Base-by-base conservation (phyloP, 495 filamentous ascomycete genomes). In the Aspergillus avenaceus region DNA sequence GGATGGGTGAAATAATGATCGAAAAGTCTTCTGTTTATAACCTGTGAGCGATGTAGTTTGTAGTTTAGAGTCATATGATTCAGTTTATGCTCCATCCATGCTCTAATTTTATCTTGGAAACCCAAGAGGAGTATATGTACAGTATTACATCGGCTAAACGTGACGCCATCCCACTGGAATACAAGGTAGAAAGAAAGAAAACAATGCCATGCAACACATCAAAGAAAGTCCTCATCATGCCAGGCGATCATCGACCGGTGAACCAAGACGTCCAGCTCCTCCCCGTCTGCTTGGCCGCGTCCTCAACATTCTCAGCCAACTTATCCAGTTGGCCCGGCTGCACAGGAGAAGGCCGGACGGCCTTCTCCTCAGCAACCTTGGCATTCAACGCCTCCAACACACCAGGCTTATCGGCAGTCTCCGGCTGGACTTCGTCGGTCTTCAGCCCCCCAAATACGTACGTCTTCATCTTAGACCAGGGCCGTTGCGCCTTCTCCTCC, bases 381-480 rank as follows among this genome's bases (percentile, higher is more conserved):
- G 62, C 62, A 44, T 66, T 60, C 8, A 71, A 53, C 22, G 80
- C 83, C 18, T 74, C 65, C 41, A 64, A 41, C 12, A 73, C 64
- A 16, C 58, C 52, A 14, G 56, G 54, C 47, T 59, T 63, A 41
- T 29, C 59, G 21, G 59, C 52, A 47, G 66, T 59, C 48, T 77
- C 77, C 42, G n/a, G n/a, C n/a, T n/a, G n/a, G n/a, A n/a, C n/a
- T n/a, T n/a, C n/a, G n/a, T 77, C 78, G 37, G 62, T 61, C 56
- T 78, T 78, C 61, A 80, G 56, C 52, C 72, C 77, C 7, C 71
- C 71, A 36, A 71, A 59, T 7, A 77, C 57, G 55, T 66, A 70
- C 41, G 50, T 51, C 66, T 75, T 77, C 16, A 61, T 53, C 55
- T 71, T 66, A 49, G 66, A 69, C 73, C 72, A 77, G 9, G 68